phyloP scores from a whole-genome alignment of 495 filamentous ascomycete genomes.

The Lophiotrema nucula region DNA sequence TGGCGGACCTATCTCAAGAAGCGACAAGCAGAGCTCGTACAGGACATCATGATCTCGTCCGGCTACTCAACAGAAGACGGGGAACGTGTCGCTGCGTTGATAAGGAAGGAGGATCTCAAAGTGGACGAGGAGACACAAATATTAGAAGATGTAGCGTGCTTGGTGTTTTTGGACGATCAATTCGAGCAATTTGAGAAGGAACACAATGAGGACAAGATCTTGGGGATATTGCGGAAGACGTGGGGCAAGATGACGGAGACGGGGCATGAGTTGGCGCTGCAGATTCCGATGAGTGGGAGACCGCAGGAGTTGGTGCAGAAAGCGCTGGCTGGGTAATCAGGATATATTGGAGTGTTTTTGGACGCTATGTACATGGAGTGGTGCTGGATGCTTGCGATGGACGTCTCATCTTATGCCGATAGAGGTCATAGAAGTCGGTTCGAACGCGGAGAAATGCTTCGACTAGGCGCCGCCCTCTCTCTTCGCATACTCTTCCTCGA shows the following conservation, averaged over 20 bases:
- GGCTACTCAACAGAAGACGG: conserved; percentile 52
- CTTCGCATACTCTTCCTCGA: conserved; percentile 40
- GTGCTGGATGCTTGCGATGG: no score
- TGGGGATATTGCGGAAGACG: conserved; percentile 73
- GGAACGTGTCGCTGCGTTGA: conserved; percentile 56
- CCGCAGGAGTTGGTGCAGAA: conserved; percentile 59
- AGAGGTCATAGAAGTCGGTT: no score
- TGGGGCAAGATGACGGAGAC: conserved; percentile 76
- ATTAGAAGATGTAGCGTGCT: conserved; percentile 79
- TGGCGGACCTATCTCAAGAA: conserved; percentile 73
- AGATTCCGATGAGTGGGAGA: conserved; percentile 61
- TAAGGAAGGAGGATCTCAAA: conserved; percentile 65
- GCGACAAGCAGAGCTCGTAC: conserved; percentile 62
- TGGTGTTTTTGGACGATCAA: conserved; percentile 84
- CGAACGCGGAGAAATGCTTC: neutral
- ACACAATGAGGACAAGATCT: conserved; percentile 69
- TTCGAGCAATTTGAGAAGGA: conserved; percentile 70
- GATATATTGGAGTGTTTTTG: neutral
- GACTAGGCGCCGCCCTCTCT: conserved; percentile 34
- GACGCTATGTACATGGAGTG: neutral
- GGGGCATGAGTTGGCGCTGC: conserved; percentile 66
- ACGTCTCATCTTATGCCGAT: neutral
- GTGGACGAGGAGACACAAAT: conserved; percentile 65
- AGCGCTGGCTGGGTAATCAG: conserved; percentile 52
- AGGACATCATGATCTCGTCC: conserved; percentile 52